Evolutionary conservation across 2,329 filamentous ascomycete genomes (phyloP), one percentile per base, ranked within the genome.

Genomic region (Elsinoe batatas): DNA sequence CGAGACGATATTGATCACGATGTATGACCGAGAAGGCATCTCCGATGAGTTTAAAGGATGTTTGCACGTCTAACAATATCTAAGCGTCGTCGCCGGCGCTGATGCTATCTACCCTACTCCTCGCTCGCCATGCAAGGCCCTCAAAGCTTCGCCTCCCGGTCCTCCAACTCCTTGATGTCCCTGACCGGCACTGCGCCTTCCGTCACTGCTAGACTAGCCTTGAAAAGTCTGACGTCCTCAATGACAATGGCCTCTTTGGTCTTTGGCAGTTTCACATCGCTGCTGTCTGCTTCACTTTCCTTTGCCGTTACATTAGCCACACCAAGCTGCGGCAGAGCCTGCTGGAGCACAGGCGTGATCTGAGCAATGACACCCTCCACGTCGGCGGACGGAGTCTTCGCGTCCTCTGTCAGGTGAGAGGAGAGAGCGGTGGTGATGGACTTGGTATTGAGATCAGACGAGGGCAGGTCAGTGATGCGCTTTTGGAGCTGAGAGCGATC

Each of bases 141-240:
- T 44, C 40, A 70, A 13, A 96, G 77, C 74, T 96, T 96, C 12
- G 87, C 74, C 60, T 88, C 88, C 58, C 84, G 76, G 58, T 96
- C 91, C 68, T 95, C 87, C 69, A 91, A 97, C 65, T 90, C 87
- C 59, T 78, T 85, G 56, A 97, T 70, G 61, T 93, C 85, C 65
- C 80, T 84, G 30, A 87, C 80, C 0, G 91, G 81, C 59, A 78
- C 78, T 1, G 90, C 82, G 0, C 88, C 91, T 18, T 79, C 77
- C 60, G 84, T 93, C 26, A 88, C 79, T 58, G 80, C 74, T 63
- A 96, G 75, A 12, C 81, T 76, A 0, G 87, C 83, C 76, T 93
- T 95, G 79, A 85, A 96, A 30, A 80, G 78, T 58, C 85, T 79
- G 2, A 95, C 85, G 66, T 95, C 88, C 46, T 81, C 82, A 63